phyloP scores from a whole-genome alignment of 768 basidiomycete genomes.

The Tulasnella sp. region DNA sequence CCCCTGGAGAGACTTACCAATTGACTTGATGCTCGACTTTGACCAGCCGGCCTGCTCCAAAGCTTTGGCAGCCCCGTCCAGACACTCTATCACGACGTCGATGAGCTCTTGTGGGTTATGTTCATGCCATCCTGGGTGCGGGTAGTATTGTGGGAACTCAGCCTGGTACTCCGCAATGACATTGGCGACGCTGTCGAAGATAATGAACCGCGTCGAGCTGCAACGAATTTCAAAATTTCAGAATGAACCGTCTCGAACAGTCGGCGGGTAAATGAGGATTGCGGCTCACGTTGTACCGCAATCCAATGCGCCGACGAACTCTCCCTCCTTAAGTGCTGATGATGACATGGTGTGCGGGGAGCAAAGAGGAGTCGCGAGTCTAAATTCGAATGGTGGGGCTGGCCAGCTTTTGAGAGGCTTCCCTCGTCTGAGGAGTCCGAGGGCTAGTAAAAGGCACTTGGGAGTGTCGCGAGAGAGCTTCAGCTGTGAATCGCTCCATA shows the following conservation, averaged over 20 bases:
- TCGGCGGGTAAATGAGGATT: constrained; percentile 18
- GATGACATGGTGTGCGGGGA: not conserved
- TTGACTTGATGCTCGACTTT: constrained; percentile 79
- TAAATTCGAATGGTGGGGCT: not conserved
- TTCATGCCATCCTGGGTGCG: constrained; percentile 93
- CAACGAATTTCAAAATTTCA: not conserved
- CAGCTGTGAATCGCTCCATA: not conserved
- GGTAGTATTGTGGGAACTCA: constrained; percentile 93
- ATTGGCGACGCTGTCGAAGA: constrained; percentile 83
- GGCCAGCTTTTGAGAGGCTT: constrained; percentile 8
- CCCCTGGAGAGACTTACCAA: constrained; percentile 52
- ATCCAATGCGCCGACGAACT: constrained; percentile 89
- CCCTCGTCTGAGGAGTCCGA: not conserved
- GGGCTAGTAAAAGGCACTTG: not conserved
- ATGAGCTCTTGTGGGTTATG: constrained; percentile 86
- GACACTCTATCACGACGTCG: constrained; percentile 66
- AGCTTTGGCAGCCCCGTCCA: constrained; percentile 63
- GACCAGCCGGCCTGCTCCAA: constrained; percentile 74
- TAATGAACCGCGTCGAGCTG: constrained; percentile 86
- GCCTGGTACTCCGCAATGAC: constrained; percentile 85
- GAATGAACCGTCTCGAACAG: not conserved
- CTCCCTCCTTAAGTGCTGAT: constrained; percentile 34
- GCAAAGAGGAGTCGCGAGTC: not conserved
- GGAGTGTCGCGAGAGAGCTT: not conserved
- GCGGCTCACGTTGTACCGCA: constrained; percentile 86